These are phyloP conservation scores for Onygenales sp. DNA, from an alignment of 2,329 filamentous ascomycete genomes.

Conservation along the genomic window DNA sequence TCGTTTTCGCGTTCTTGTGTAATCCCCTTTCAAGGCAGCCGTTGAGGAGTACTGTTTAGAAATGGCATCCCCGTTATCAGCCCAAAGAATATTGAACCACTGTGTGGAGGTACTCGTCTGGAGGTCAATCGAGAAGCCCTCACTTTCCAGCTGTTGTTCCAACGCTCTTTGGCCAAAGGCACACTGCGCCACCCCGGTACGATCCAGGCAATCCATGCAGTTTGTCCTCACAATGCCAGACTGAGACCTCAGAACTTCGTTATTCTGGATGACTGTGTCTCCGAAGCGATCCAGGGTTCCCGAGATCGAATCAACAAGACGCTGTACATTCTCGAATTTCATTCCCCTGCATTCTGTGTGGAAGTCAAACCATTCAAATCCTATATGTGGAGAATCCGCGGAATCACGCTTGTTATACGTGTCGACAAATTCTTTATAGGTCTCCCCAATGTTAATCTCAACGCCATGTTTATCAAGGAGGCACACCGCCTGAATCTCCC, in stretches of 20 bases:
- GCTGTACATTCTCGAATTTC: constrained; percentile 91
- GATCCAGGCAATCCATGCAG: constrained; percentile 96
- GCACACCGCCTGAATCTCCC: constrained; percentile 66
- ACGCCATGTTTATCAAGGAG: constrained; percentile 82
- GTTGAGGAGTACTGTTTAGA: constrained; percentile 95
- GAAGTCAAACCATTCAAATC: constrained; percentile 96
- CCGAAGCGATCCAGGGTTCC: constrained; percentile 60
- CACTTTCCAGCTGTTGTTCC: constrained; percentile 64
- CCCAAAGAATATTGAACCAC: constrained; percentile 97
- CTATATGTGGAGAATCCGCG: constrained; percentile 44
- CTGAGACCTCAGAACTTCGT: constrained; percentile 43
- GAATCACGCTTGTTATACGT: constrained; percentile 55
- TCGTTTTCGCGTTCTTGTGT: constrained; percentile 80
- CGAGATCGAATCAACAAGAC: constrained; percentile 62
- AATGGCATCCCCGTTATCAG: constrained; percentile 93
- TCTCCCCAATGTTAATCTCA: constrained; percentile 68
- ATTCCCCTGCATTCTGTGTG: constrained; percentile 87
- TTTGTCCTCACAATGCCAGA: constrained; percentile 81
- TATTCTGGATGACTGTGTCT: constrained; percentile 53
- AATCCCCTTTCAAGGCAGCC: constrained; percentile 92
- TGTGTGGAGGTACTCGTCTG: constrained; percentile 68
- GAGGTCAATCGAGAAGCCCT: constrained; percentile 66
- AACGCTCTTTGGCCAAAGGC: constrained; percentile 78
- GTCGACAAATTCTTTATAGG: constrained; percentile 61
- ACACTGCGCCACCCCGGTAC: constrained; percentile 92